Base-by-base conservation (phyloP, 257 asterid species). In the Solanum pinnatisectum region DNA sequence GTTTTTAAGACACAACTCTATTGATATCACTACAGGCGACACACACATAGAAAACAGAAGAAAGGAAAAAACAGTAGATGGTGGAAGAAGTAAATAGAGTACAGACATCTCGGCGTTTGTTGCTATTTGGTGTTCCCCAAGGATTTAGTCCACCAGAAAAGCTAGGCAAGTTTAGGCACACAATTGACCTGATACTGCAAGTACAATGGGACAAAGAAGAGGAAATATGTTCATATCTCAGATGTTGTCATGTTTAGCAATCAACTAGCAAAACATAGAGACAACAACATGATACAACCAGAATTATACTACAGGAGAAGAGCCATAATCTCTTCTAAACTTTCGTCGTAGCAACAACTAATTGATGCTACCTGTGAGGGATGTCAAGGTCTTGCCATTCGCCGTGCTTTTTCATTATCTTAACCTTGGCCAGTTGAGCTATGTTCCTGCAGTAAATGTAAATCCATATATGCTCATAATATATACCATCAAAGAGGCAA, bases 81-180 rank as follows among this genome's bases (percentile, higher is more conserved):
- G 32, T 4, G 32, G 85, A 82, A 46, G 44, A 82, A 82, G 0
- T 35, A 46, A 5, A 73, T 77, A 88, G 83, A 91, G 22, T 88
- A 92, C 98, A 89, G 13, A 90, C 99, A 88, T 95, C 95, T 23
- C 91, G 94, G 0, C 91, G 85, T 91, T 92, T 94, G 60, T 79
- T 79, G 56, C 56, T 89, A 84, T 90, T 92, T 56, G 98, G 99
- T 87, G 96, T 97, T 90, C 99, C 99, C 99, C 99, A 96, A 22
- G 99, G 99, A 92, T 93, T 97, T 59, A 97, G 93, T 88, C 99
- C 99, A 78, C 99, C 99, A 36, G 99, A 96, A 91, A 96, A 97
- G 93, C 99, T 97, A 5, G 99, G 99, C 92, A 96, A 90, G 88
- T 96, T 97, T 16, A 97, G 96, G 92, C 99, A 97, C 87, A 97